phyloP scores from a whole-genome alignment of 768 basidiomycete species.

The Suillus hirtellus region DNA sequence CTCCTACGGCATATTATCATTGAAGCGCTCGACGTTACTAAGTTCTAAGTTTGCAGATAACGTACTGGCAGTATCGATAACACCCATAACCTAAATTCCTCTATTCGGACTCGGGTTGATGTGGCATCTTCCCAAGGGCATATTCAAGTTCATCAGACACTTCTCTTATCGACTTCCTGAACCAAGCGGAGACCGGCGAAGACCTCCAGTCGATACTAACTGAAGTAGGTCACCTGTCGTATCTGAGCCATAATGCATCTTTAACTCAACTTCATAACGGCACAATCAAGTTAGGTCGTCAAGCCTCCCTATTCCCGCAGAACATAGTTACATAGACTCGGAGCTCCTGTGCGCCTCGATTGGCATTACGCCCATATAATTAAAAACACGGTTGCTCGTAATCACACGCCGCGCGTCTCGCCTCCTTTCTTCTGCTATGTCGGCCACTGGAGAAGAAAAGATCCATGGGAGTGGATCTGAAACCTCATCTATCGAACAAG shows the following conservation, averaged over 20 bases:
- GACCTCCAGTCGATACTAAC: neutral
- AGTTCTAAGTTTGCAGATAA: conserved; percentile 3
- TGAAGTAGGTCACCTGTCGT: neutral
- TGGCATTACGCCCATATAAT: conserved; percentile 6
- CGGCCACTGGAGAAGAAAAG: conserved; percentile 11
- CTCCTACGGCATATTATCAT: neutral
- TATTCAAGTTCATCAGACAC: neutral
- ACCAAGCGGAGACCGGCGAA: conserved; percentile 1
- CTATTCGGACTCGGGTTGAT: conserved; percentile 1
- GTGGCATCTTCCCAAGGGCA: neutral
- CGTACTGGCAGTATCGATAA: neutral
- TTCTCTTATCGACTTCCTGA: conserved; percentile 6
- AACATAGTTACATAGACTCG: neutral
- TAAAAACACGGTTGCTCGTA: neutral
- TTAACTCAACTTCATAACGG: neutral
- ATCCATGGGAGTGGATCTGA: conserved; percentile 5
- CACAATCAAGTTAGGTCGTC: neutral
- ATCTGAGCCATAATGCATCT: neutral
- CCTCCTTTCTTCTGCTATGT: conserved; percentile 5
- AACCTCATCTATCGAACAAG: neutral
- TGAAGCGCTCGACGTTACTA: neutral
- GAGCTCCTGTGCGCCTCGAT: neutral
- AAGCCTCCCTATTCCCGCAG: neutral
- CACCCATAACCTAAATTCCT: neutral
- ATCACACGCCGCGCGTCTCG: neutral